Percentiles rank a stretch among this genome's conserved stretches.
Conservation (phyloP, 192 early-diverging fungal species). For the Geranomyces michiganensis region DNA sequence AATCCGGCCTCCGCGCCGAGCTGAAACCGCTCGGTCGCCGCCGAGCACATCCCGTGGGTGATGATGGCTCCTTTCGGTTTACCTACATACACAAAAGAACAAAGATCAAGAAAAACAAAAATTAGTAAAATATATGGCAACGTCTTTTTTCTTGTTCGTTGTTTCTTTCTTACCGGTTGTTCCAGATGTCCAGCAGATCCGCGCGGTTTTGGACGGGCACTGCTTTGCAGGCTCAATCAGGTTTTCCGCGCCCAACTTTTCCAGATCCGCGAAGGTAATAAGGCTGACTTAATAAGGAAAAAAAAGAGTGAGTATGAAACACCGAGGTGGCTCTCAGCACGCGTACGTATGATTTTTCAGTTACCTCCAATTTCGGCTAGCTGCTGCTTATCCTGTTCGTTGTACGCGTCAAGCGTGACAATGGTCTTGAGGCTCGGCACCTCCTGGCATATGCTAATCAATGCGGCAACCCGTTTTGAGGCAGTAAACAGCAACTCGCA, state of each 20-base stretch:
- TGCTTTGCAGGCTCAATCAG: constrained; percentile 51
- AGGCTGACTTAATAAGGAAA: constrained; percentile 38
- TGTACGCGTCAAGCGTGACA: constrained; percentile 69
- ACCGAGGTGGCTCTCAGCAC: background rate
- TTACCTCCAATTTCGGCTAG: background rate
- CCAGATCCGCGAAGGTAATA: constrained; percentile 62
- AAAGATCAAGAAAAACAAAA: background rate
- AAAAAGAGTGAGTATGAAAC: background rate
- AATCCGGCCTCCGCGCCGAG: background rate
- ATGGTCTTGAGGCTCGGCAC: constrained; percentile 73
- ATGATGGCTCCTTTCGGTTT: constrained; percentile 66
- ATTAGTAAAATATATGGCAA: no score
- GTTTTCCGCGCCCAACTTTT: constrained; percentile 58
- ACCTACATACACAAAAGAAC: background rate
- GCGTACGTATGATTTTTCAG: no score
- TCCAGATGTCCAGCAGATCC: constrained; percentile 83
- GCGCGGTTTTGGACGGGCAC: constrained; percentile 68
- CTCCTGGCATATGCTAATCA: constrained; percentile 61
- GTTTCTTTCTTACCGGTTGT: no score
- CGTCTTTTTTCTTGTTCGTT: no score
- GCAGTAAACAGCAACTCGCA: constrained; percentile 63
- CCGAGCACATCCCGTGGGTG: constrained; percentile 71
- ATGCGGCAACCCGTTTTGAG: constrained; percentile 37
- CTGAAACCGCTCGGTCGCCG: constrained; percentile 39
- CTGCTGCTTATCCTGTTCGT: constrained; percentile 29